Percentiles rank a stretch among this genome's conserved stretches.
These are phyloP conservation scores for Echinosophora koreensis DNA, from an alignment of 306 rosid species.

Conservation along the genomic window DNA sequence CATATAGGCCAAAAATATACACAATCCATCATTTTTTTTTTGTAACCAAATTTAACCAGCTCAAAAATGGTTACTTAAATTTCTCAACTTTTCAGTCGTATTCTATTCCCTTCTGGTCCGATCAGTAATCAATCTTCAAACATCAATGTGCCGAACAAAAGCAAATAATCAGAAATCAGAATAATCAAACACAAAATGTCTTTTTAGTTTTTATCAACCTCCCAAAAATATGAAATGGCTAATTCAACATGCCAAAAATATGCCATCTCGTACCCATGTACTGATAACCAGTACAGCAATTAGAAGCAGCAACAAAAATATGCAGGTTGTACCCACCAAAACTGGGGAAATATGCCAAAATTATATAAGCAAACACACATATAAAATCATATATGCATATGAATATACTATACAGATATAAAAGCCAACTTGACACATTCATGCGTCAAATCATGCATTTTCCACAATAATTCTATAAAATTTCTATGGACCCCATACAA, in stretches of 20 bases:
- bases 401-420: not conserved
- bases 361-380: not conserved
- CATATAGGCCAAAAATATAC: slow-evolving; percentile 12
- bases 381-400: no score
- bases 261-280: no score
- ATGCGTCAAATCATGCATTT: not conserved
- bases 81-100: not conserved
- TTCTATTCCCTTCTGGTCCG: slow-evolving; percentile 8
- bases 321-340: slow-evolving; percentile 18
- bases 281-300: not conserved
- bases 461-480: slow-evolving; percentile 12
- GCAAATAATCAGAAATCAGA: not conserved
- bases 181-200: not conserved
- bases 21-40: slow-evolving; percentile 1
- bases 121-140: slow-evolving; percentile 26
- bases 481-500: not conserved
- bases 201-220: not conserved
- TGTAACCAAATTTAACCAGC: slow-evolving; percentile 19
- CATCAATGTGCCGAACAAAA: not conserved
- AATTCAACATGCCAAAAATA: not conserved
- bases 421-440: not conserved
- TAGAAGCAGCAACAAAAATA: not conserved
- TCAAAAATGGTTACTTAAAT: not conserved
- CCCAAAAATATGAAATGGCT: slow-evolving; percentile 3
- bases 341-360: not conserved